These are phyloP conservation scores for Salinomyces thailandicus DNA, from an alignment of 2,329 filamentous ascomycete species.

Conservation along the genomic window DNA sequence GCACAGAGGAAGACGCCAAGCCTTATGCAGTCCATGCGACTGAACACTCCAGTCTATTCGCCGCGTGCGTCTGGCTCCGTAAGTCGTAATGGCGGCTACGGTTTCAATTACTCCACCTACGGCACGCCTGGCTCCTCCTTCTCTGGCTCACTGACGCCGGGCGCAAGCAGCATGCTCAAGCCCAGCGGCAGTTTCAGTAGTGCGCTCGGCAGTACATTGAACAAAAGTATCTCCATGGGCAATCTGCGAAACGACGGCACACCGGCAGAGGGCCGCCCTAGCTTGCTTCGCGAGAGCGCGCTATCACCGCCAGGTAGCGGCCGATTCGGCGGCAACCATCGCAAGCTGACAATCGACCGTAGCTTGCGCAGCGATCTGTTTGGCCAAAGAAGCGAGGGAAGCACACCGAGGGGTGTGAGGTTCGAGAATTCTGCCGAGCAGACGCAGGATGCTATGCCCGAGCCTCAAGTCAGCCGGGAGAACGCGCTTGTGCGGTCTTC, in stretches of 20 bases:
- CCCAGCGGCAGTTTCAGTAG: slow-evolving; percentile 50
- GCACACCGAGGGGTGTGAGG: slow-evolving; percentile 72
- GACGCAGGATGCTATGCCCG: slow-evolving; percentile 29
- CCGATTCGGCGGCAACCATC: slow-evolving; percentile 62
- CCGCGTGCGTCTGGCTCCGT: slow-evolving; percentile 41
- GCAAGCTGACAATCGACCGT: slow-evolving; percentile 87
- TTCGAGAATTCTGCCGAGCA: slow-evolving; percentile 57
- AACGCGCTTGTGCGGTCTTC: slow-evolving; percentile 44
- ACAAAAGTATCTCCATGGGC: slow-evolving; percentile 81
- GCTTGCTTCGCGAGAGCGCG: slow-evolving; percentile 73
- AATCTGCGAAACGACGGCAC: slow-evolving; percentile 69
- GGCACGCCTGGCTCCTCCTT: slow-evolving; percentile 55
- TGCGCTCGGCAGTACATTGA: slow-evolving; percentile 48
- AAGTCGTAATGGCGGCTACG: slow-evolving; percentile 51
- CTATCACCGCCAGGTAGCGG: slow-evolving; percentile 51
- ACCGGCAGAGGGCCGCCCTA: slow-evolving; percentile 60
- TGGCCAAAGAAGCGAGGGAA: slow-evolving; percentile 19
- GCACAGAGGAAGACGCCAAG: slow-evolving; percentile 20
- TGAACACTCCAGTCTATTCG: slow-evolving; percentile 66
- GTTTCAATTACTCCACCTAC: slow-evolving; percentile 82
- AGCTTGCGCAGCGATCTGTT: slow-evolving; percentile 64
- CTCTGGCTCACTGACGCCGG: slow-evolving; percentile 53
- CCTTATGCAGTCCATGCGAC: slow-evolving; percentile 19
- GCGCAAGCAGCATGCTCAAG: slow-evolving; percentile 53
- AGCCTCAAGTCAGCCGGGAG: slow-evolving; percentile 20